These are phyloP conservation scores for Houttuynia cordata DNA, from an alignment of 164 flowering plant genomes.

Conservation along the genomic window DNA sequence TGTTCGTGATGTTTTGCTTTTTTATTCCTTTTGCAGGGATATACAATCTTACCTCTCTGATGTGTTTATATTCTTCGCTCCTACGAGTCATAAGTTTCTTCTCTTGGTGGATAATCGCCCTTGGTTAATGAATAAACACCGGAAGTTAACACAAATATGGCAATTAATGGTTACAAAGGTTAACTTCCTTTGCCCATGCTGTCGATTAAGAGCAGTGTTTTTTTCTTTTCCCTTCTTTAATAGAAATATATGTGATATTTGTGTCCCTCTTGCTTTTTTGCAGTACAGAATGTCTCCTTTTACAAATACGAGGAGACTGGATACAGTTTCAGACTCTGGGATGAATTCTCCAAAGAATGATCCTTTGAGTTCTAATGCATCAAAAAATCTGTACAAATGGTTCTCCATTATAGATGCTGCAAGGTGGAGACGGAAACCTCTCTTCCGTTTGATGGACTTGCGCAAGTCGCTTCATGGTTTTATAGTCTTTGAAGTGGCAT, in stretches of 20 bases:
- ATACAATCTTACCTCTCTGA: conserved; percentile 24
- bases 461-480: conserved; percentile 20
- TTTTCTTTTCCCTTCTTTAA: no score
- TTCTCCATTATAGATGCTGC: conserved; percentile 15
- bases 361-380: conserved; percentile 2
- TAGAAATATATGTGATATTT: not conserved
- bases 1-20: not conserved
- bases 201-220: not conserved
- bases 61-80: conserved; percentile 16
- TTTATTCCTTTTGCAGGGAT: conserved; percentile 14
- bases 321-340: conserved; percentile 5
- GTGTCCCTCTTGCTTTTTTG: conserved; percentile 1
- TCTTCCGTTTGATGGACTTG: conserved; percentile 17
- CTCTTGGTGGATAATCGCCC: conserved; percentile 24
- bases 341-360: not conserved
- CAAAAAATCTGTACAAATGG: conserved; percentile 13
- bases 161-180: conserved; percentile 25
- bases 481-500: conserved; percentile 24
- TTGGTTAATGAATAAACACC: conserved; percentile 19
- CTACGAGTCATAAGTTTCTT: conserved; percentile 11
- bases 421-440: conserved; percentile 11
- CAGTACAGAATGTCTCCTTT: conserved; percentile 30
- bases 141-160: conserved; percentile 17
- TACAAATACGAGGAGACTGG: conserved; percentile 13
- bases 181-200: not conserved